These are phyloP conservation scores for Xerocomellus dryophilus DNA, from an alignment of 768 basidiomycete species.

Conservation along the genomic window DNA sequence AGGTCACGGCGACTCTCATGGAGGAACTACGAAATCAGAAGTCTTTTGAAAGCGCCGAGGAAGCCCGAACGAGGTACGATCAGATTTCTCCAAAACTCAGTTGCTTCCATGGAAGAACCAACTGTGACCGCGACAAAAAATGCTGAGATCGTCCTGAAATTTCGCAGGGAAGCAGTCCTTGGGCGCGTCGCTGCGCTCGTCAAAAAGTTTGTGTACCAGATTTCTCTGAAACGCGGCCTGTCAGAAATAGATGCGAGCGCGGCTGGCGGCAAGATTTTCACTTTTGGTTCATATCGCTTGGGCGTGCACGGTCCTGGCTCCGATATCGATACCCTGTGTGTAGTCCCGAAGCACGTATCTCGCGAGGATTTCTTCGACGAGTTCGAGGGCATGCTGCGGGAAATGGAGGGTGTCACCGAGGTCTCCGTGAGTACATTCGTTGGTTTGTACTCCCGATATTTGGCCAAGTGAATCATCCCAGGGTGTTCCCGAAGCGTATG, in stretches of 20 bases:
- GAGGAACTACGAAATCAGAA: constrained; percentile 84
- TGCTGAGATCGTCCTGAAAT: constrained; percentile 23
- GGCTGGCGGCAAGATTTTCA: constrained; percentile 98
- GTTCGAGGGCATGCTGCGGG: constrained; percentile 85
- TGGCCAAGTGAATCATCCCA: constrained; percentile 32
- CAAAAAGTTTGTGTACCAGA: constrained; percentile 86
- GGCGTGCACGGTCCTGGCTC: constrained; percentile 95
- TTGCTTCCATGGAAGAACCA: constrained; percentile 2
- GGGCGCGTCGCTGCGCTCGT: constrained; percentile 86
- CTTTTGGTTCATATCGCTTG: constrained; percentile 96
- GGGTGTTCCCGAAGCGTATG: constrained; percentile 96
- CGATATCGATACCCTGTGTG: constrained; percentile 98
- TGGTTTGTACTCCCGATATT: not conserved
- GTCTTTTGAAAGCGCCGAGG: constrained; percentile 86
- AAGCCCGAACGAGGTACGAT: constrained; percentile 78
- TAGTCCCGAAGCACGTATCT: constrained; percentile 94
- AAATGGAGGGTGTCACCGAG: constrained; percentile 79
- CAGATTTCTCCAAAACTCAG: constrained; percentile 7
- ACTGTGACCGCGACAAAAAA: constrained; percentile 1
- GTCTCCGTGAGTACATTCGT: constrained; percentile 67
- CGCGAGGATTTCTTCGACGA: constrained; percentile 94
- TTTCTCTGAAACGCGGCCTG: constrained; percentile 74
- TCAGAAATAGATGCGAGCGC: constrained; percentile 85
- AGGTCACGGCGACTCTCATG: constrained; percentile 83
- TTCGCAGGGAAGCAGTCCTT: constrained; percentile 82